Percentiles rank a stretch among this genome's conserved stretches.
These are phyloP conservation scores for Priceomyces castillae DNA, from an alignment of 805 yeast genomes.

Conservation along the genomic window DNA sequence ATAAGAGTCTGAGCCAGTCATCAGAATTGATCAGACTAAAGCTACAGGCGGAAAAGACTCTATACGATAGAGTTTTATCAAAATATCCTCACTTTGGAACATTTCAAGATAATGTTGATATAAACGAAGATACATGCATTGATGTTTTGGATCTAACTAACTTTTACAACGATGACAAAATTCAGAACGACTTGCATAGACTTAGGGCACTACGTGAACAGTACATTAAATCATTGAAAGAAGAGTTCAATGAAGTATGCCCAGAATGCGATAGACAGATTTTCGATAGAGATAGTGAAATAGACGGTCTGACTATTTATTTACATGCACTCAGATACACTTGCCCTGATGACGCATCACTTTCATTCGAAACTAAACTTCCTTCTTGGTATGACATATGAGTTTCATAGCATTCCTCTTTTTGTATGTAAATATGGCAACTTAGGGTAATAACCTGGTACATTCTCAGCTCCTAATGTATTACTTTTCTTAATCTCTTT, in stretches of 20 bases:
- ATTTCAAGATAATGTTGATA: conserved; percentile 7
- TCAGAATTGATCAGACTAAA: conserved; percentile 12
- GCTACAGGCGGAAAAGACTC: conserved; percentile 20
- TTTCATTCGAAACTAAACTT: conserved; percentile 39
- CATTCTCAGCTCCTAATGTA: conserved; percentile 13
- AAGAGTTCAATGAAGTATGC: conserved; percentile 22
- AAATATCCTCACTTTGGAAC: conserved; percentile 14
- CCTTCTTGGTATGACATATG: conserved; percentile 49
- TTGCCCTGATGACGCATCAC: conserved; percentile 18
- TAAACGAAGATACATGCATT: conserved; percentile 10
- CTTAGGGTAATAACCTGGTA: conserved; percentile 20
- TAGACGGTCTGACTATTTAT: conserved; percentile 36
- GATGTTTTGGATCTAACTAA: conserved; percentile 14
- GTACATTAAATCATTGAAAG: conserved; percentile 30
- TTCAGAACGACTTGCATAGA: conserved; percentile 14
- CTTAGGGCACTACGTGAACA: conserved; percentile 21
- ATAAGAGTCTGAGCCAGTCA: conserved; percentile 18
- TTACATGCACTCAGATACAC: conserved; percentile 47
- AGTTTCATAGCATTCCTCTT: not conserved
- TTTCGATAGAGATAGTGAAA: conserved; percentile 26
- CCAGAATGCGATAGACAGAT: conserved; percentile 31
- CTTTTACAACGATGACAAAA: conserved; percentile 10
- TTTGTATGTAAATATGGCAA: conserved; percentile 19
- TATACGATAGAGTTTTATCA: conserved; percentile 20
- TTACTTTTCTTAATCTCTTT: conserved; percentile 8